These are phyloP conservation scores for Cyclotella baltica DNA, from an alignment of 108 stramenopile species.

Conservation along the genomic window DNA sequence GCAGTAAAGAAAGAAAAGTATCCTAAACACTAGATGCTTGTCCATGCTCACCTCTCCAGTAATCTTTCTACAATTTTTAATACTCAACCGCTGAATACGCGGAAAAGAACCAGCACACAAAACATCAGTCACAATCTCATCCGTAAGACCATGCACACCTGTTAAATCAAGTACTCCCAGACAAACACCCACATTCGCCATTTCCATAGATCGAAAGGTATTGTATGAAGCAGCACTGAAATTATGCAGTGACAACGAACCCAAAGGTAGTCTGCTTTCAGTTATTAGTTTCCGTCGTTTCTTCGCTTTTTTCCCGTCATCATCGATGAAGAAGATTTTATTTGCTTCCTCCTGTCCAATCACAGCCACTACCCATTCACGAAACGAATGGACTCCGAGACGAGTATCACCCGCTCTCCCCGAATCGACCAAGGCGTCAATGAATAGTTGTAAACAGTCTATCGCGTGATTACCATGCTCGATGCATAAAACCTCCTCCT, in stretches of 20 bases:
- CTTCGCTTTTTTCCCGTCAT: background rate
- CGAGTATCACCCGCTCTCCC: constrained; percentile 78
- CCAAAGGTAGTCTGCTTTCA: constrained; percentile 24
- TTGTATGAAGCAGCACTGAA: constrained; percentile 51
- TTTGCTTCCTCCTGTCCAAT: constrained; percentile 18
- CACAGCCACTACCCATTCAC: constrained; percentile 64
- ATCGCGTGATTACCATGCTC: constrained; percentile 76
- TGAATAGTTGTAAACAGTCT: constrained; percentile 73
- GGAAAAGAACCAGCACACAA: constrained; percentile 46
- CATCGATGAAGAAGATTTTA: background rate
- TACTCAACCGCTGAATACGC: constrained; percentile 61
- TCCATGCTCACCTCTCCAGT: no score
- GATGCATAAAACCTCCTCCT: constrained; percentile 42
- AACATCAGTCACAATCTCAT: constrained; percentile 50
- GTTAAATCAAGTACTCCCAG: constrained; percentile 75
- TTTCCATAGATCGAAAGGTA: constrained; percentile 69
- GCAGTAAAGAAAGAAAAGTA: no score
- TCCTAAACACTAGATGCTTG: no score
- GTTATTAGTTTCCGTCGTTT: background rate
- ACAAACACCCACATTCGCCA: constrained; percentile 58
- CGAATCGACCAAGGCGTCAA: constrained; percentile 80
- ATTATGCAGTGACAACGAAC: constrained; percentile 75
- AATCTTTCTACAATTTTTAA: constrained; percentile 84
- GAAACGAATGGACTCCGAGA: constrained; percentile 73
- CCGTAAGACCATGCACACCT: constrained; percentile 71